Base-by-base conservation (phyloP, 73 alveolate species). In the Paramecium octaurelia region DNA sequence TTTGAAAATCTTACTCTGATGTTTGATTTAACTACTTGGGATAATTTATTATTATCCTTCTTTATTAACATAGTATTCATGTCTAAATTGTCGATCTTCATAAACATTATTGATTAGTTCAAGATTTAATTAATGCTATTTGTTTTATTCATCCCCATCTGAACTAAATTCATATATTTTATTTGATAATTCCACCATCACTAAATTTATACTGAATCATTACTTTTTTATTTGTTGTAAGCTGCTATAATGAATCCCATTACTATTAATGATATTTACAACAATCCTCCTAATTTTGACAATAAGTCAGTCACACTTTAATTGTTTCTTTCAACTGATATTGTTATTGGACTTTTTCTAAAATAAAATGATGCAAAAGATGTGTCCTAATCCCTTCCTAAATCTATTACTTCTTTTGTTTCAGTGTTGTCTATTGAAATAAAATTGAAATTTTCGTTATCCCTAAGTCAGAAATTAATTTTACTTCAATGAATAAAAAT, bases 241-340 rank as follows among this genome's bases (percentile, higher is more conserved):
- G 84, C 84, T 64, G 84, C 48, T 64, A 64, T 64, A 0, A 64
- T 34, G 24, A 64, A 64, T 12, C 84, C 84, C 84, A 64, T 64
- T 11, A 64, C 84, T 23, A 64, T 64, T 16, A 64, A 48, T 1
- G 84, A 64, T 31, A 64, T 64, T 64, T 64, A 34, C 31, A 64
- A 31, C 11, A 64, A 64, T 34, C 84, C 84, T 64, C 84, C 84
- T 8, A 64, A 64, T 64, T 64, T 64, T 3, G 84, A 64, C 6
- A 64, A 27, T 31, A 64, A 34, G 31, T 64, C 84, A 3, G 84
- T 23, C 12, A 64, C 84, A 64, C 84, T 64, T 64, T 64, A 7
- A 64, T 64, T 64, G 5, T 27, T 64, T 64, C 84, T 64, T 34
- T 31, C 84, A 3, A 64, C 84, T 12, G 42, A 64, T 31, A 64